Conservation (phyloP, 176 grass and related monocot species). For the Bonia amplexicaulis region DNA sequence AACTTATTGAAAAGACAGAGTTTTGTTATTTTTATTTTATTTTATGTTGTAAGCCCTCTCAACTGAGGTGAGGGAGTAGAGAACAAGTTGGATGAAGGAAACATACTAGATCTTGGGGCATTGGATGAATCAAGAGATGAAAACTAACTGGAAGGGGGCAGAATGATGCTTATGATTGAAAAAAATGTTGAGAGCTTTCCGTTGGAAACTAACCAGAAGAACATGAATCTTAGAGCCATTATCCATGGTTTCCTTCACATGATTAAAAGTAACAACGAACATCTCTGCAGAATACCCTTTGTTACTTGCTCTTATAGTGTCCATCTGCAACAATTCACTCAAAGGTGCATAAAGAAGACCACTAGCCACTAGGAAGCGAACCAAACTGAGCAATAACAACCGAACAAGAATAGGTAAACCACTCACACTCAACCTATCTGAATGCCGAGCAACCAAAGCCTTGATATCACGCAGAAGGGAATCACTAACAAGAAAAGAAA, state of each 20-base stretch:
- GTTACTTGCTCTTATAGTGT: slow-evolving; percentile 56
- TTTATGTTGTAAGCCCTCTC: neutral
- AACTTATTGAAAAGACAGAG: neutral
- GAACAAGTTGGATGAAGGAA: neutral
- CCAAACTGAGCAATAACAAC: neutral
- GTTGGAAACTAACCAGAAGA: slow-evolving; percentile 74
- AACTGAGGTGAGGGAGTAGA: neutral
- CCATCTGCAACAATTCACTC: slow-evolving; percentile 52
- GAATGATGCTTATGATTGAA: neutral
- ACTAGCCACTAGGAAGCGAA: neutral
- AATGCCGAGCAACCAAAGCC: slow-evolving; percentile 56
- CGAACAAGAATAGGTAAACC: neutral
- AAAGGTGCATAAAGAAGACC: neutral
- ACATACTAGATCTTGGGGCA: neutral
- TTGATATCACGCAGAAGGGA: slow-evolving; percentile 65
- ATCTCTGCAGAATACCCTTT: slow-evolving; percentile 76
- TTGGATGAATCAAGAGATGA: neutral
- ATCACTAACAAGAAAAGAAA: slow-evolving; percentile 46
- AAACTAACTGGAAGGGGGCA: neutral
- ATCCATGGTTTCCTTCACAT: slow-evolving; percentile 28
- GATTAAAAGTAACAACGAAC: slow-evolving; percentile 74
- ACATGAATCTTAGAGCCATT: slow-evolving; percentile 63
- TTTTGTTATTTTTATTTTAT: neutral
- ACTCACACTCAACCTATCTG: slow-evolving; percentile 71
- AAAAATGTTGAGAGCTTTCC: neutral